phyloP scores from a whole-genome alignment of 495 filamentous ascomycete genomes.

The Xylaria telfairii region DNA sequence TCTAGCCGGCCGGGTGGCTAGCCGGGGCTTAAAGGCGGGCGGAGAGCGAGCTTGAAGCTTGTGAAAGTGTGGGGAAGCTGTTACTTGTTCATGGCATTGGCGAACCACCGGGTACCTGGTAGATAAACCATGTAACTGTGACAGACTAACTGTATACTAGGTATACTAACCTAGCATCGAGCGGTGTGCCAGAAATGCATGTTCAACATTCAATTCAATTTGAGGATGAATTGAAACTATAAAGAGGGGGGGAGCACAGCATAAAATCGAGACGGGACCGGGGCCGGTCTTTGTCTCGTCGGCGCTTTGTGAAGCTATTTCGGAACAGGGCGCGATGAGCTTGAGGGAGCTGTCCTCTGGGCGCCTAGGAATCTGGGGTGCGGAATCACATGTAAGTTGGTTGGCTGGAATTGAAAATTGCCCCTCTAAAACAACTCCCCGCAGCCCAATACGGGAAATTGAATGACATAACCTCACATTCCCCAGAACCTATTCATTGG shows the following conservation, averaged over 20 bases:
- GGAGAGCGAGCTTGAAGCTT: conserved; percentile 37
- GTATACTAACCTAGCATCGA: background rate
- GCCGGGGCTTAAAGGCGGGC: conserved; percentile 23
- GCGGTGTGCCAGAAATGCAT: background rate
- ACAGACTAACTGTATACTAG: too few species aligned
- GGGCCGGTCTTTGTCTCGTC: conserved; percentile 8
- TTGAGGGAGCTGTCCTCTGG: background rate
- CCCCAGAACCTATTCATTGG: background rate
- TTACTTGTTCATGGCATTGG: background rate
- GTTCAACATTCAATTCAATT: background rate
- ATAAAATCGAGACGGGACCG: background rate
- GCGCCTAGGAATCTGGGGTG: conserved; percentile 12
- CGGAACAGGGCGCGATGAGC: conserved; percentile 10
- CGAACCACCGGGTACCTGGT: background rate
- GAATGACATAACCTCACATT: conserved; percentile 1
- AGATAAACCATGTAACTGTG: background rate
- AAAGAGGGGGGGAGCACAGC: background rate
- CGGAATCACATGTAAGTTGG: conserved; percentile 21
- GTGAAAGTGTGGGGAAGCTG: conserved; percentile 44
- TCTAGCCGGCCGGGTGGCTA: conserved; percentile 34
- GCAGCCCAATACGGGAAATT: background rate
- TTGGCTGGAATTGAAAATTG: conserved; percentile 6
- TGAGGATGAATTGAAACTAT: background rate
- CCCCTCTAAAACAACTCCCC: background rate
- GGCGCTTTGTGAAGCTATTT: conserved; percentile 8